Conservation (phyloP, 192 early-diverging fungal species). For the Rhizophagus clarus region DNA sequence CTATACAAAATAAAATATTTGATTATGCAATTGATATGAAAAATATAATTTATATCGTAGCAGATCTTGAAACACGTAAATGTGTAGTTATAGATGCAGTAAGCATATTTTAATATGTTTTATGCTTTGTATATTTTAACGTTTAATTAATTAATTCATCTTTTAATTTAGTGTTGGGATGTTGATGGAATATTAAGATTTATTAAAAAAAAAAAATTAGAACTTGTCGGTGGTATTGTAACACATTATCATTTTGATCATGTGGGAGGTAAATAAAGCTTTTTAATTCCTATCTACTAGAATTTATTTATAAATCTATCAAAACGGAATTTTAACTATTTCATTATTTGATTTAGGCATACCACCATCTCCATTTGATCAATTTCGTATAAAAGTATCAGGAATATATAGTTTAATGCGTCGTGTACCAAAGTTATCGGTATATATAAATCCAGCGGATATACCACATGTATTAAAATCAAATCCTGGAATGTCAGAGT, state of each 20-base stretch:
- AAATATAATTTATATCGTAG: conserved; percentile 86
- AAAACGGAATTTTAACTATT: not conserved
- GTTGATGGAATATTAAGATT: conserved; percentile 77
- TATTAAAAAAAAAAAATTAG: conserved; percentile 58
- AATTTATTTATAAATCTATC: not conserved
- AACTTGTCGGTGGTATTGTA: conserved; percentile 72
- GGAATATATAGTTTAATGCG: conserved; percentile 78
- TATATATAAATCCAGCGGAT: conserved; percentile 77
- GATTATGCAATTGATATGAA: conserved; percentile 80
- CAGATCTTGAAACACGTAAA: conserved; percentile 63
- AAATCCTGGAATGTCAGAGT: conserved; percentile 64
- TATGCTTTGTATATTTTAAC: too few species aligned
- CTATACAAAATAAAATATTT: conserved; percentile 76
- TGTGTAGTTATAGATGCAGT: conserved; percentile 85
- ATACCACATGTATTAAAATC: conserved; percentile 65
- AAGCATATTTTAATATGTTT: conserved; percentile 31
- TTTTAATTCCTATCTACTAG: too few species aligned
- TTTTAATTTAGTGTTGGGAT: conserved; percentile 78
- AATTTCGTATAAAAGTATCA: conserved; percentile 74
- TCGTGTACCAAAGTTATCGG: conserved; percentile 69
- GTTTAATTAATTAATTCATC: conserved; percentile 53
- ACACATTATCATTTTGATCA: conserved; percentile 91
- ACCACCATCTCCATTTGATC: conserved; percentile 85
- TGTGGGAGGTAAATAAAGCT: conserved; percentile 61
- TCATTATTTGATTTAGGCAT: conserved; percentile 21